Evolutionary conservation across 495 filamentous ascomycete species (phyloP).

Genomic region (Penicillium salamii): DNA sequence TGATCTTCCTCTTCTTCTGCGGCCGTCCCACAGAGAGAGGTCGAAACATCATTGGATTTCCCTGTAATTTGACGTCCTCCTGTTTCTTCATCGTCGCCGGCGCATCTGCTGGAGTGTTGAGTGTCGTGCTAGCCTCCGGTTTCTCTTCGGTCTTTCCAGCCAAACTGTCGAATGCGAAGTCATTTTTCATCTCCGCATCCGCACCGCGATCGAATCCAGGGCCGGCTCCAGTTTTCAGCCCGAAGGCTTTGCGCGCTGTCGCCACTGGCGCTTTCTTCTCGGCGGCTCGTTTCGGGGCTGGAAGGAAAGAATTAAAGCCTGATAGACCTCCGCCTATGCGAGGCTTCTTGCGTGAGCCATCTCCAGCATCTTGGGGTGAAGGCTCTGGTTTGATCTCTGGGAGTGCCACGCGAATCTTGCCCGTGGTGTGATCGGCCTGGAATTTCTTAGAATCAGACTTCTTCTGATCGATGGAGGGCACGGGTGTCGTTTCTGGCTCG

Average conservation of each 20-base stretch:
- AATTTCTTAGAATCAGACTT: constrained; percentile 62
- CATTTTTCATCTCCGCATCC: constrained; percentile 39
- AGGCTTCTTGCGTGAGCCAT: constrained; percentile 68
- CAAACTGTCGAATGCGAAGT: constrained; percentile 20
- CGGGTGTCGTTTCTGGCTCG: constrained; percentile 36
- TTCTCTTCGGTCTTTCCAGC: constrained; percentile 16
- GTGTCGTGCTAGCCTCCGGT: constrained; percentile 12
- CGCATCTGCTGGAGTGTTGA: constrained; percentile 5
- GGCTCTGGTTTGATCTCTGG: constrained; percentile 49
- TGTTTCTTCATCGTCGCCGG: constrained; percentile 23
- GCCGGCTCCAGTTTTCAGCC: constrained; percentile 73
- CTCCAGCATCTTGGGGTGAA: constrained; percentile 35
- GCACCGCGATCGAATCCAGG: constrained; percentile 71
- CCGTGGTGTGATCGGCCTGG: constrained; percentile 66
- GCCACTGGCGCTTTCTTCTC: constrained; percentile 34
- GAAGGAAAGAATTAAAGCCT: constrained; percentile 83
- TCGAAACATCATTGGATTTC: constrained; percentile 82
- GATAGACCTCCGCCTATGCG: constrained; percentile 61
- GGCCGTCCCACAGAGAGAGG: constrained; percentile 77
- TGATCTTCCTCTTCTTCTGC: constrained; percentile 61
- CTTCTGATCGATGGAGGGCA: constrained; percentile 31
- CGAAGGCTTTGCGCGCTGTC: constrained; percentile 46
- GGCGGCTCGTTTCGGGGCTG: constrained; percentile 68
- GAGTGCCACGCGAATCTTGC: constrained; percentile 79
- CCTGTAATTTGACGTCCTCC: constrained; percentile 63